phyloP scores from a whole-genome alignment of 371 early-diverging fungal species.

The Lichtheimia hyalospora region DNA sequence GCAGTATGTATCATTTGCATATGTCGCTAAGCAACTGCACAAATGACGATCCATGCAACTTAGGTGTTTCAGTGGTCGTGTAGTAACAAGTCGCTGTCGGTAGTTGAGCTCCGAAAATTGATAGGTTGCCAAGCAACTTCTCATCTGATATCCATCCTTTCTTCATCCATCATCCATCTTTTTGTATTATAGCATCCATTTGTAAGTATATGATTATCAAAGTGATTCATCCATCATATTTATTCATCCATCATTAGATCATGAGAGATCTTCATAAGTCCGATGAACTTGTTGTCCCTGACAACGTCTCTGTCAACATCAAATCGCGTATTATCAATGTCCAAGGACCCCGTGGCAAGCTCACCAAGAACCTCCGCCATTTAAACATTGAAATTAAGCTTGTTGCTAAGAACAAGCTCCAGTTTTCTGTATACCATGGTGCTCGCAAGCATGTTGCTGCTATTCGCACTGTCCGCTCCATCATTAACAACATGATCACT shows the following conservation, averaged over 20 bases:
- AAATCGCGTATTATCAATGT: constrained; percentile 79
- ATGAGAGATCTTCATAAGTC: constrained; percentile 79
- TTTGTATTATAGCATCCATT: background rate
- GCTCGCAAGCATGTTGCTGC: constrained; percentile 96
- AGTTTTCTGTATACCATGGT: constrained; percentile 96
- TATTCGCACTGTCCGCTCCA: constrained; percentile 97
- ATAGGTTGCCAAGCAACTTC: too few species aligned
- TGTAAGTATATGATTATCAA: background rate
- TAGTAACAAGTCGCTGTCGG: too few species aligned
- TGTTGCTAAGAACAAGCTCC: constrained; percentile 70
- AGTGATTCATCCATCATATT: background rate
- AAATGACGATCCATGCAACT: too few species aligned
- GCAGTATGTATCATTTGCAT: too few species aligned
- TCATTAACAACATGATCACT: constrained; percentile 97
- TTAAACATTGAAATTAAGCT: constrained; percentile 86
- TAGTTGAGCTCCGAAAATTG: too few species aligned
- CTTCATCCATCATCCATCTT: constrained; percentile 10
- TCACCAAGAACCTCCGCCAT: constrained; percentile 93
- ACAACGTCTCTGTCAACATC: constrained; percentile 67
- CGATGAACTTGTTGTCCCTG: constrained; percentile 78
- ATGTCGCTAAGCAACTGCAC: too few species aligned
- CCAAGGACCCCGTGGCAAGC: constrained; percentile 86
- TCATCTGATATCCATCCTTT: background rate
- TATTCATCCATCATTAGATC: background rate
- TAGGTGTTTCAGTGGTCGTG: too few species aligned